Percentiles rank a stretch among this genome's conserved stretches.
Conservation (phyloP, 129 eudicot genomes). For the Tagetes patula region DNA sequence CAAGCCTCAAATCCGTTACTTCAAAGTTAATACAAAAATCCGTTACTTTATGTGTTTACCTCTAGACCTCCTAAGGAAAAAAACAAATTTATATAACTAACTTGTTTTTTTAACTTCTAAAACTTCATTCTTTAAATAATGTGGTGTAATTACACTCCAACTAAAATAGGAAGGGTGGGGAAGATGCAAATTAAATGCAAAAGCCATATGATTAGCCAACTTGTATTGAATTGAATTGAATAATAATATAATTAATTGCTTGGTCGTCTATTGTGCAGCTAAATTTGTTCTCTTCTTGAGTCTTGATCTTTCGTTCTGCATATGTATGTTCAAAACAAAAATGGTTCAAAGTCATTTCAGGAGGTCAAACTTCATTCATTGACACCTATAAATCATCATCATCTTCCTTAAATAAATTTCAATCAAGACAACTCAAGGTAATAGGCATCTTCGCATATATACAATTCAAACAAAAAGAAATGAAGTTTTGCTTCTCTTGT, state of each 20-base stretch:
- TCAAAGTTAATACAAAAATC: no score
- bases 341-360: slow-evolving; percentile 24
- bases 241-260: slow-evolving; percentile 16
- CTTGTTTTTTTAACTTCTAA: background rate
- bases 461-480: background rate
- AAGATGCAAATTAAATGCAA: slow-evolving; percentile 14
- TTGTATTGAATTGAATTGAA: background rate
- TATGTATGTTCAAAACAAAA: background rate
- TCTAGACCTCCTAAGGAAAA: background rate
- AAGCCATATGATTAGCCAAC: background rate
- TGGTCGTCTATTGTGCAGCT: slow-evolving; percentile 19
- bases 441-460: no score
- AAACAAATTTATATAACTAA: no score
- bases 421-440: slow-evolving; percentile 15
- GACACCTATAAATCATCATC: slow-evolving; percentile 24
- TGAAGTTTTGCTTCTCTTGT: slow-evolving; percentile 43
- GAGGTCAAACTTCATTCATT: slow-evolving; percentile 25
- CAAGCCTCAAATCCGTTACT: no score
- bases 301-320: background rate
- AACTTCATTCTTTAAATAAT: background rate
- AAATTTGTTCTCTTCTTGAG: background rate
- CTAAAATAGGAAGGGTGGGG: slow-evolving; percentile 18
- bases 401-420: background rate
- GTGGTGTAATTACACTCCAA: background rate
- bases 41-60: no score